Evolutionary conservation across 306 rosid species (phyloP).

Genomic region (Gillenia trifoliata): DNA sequence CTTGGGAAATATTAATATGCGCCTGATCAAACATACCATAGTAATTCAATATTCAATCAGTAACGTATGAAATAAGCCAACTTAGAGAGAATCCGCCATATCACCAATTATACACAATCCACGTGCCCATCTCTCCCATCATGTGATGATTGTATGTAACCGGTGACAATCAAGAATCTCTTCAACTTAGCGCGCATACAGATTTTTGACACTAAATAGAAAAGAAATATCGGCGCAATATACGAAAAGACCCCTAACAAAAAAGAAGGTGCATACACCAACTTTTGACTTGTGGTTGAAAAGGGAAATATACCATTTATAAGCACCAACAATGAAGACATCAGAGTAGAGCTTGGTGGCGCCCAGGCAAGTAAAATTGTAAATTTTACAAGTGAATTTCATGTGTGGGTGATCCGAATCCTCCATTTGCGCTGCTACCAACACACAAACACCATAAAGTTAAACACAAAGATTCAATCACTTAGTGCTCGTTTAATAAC

Average conservation of each 20-base stretch:
- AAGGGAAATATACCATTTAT: conserved; percentile 44
- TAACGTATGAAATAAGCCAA: background rate
- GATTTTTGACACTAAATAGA: too few relatives aligned
- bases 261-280: too few relatives aligned
- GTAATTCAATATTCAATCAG: conserved; percentile 8
- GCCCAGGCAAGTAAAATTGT: conserved; percentile 51
- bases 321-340: conserved; percentile 41
- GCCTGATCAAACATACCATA: conserved; percentile 39
- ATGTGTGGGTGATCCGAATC: conserved; percentile 46
- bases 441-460: conserved; percentile 9
- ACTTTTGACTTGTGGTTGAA: background rate
- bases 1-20: conserved; percentile 61
- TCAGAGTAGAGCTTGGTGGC: conserved; percentile 56
- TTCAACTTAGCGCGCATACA: too few relatives aligned
- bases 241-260: too few relatives aligned
- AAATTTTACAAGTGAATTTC: conserved; percentile 67
- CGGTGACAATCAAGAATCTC: too few relatives aligned
- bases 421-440: conserved; percentile 36
- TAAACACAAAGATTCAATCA: too few relatives aligned
- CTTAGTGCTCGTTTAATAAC: too few relatives aligned
- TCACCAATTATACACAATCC: background rate
- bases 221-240: too few relatives aligned
- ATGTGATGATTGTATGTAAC: too few relatives aligned
- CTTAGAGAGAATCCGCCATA: background rate
- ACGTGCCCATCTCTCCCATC: too few relatives aligned